Evolutionary conservation across 805 yeast genomes (phyloP).

Genomic region (Diddensiella caesifluorescens): DNA sequence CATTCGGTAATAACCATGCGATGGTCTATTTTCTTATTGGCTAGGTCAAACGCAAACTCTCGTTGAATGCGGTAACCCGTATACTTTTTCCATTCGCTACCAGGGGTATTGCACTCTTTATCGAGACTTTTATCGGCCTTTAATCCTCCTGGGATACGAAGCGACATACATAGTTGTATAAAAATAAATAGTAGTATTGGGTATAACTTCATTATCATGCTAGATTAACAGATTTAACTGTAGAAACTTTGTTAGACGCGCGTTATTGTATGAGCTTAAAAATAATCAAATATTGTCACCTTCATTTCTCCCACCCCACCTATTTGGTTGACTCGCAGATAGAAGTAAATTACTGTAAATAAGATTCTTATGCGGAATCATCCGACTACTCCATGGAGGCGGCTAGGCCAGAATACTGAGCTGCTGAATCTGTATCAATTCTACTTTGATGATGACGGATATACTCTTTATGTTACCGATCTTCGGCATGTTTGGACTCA

Average conservation of each 20-base stretch:
- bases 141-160: too few species aligned
- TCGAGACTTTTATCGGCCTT: too few species aligned
- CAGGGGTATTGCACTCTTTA: constrained; percentile 11
- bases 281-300: not conserved
- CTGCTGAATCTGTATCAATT: not conserved
- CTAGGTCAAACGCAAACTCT: constrained; percentile 1
- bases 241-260: too few species aligned
- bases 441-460: not conserved
- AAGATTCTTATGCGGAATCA: not conserved
- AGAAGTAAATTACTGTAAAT: not conserved
- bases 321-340: not conserved
- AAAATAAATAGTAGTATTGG: too few species aligned
- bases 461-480: constrained; percentile 4
- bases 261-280: too few species aligned
- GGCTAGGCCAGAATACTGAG: not conserved
- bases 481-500: constrained; percentile 4
- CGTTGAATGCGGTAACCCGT: constrained; percentile 13
- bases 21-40: not conserved
- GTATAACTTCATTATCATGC: too few species aligned
- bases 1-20: constrained; percentile 10
- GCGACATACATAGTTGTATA: too few species aligned
- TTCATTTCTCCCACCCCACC: not conserved
- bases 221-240: too few species aligned
- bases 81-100: constrained; percentile 10
- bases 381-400: not conserved